A percentile compares a stretch with the other conserved stretches of the same genome.
Evolutionary conservation across 805 yeast species (phyloP).

Genomic region (Spathaspora arborariae): DNA sequence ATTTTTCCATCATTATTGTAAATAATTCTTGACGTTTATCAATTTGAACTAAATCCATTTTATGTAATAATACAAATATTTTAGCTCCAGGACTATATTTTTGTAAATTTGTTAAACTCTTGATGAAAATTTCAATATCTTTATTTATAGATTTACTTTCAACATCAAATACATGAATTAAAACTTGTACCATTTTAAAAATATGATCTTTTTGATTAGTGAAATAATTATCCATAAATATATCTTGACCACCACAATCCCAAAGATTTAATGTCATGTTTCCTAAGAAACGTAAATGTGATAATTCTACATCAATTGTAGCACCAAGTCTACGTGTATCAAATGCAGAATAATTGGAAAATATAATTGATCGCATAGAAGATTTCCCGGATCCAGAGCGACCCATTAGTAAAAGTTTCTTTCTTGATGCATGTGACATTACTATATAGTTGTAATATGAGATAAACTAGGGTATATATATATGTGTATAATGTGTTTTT

Average conservation of each 20-base stretch:
- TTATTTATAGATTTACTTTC: constrained; percentile 88
- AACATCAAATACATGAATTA: constrained; percentile 94
- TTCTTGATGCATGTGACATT: constrained; percentile 32
- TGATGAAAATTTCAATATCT: constrained; percentile 87
- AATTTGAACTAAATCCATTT: constrained; percentile 91
- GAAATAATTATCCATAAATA: constrained; percentile 91
- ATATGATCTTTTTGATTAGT: constrained; percentile 87
- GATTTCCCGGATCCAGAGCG: constrained; percentile 97
- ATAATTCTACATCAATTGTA: constrained; percentile 97
- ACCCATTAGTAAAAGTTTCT: constrained; percentile 58
- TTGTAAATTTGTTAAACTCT: constrained; percentile 75
- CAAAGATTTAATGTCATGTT: constrained; percentile 93
- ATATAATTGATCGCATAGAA: constrained; percentile 94
- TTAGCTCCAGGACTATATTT: constrained; percentile 88
- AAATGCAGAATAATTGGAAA: constrained; percentile 92
- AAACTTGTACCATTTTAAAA: constrained; percentile 91
- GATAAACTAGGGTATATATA: neutral
- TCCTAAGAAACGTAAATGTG: constrained; percentile 87
- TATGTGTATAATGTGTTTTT: neutral
- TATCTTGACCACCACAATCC: constrained; percentile 99
- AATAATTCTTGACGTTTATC: constrained; percentile 84
- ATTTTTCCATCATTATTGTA: constrained; percentile 75
- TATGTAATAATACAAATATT: constrained; percentile 86
- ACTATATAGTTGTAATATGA: neutral
- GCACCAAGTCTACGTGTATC: constrained; percentile 96